Evolutionary conservation across 2,329 filamentous ascomycete genomes (phyloP).

Genomic region (Sarocladiaceae sp.): DNA sequence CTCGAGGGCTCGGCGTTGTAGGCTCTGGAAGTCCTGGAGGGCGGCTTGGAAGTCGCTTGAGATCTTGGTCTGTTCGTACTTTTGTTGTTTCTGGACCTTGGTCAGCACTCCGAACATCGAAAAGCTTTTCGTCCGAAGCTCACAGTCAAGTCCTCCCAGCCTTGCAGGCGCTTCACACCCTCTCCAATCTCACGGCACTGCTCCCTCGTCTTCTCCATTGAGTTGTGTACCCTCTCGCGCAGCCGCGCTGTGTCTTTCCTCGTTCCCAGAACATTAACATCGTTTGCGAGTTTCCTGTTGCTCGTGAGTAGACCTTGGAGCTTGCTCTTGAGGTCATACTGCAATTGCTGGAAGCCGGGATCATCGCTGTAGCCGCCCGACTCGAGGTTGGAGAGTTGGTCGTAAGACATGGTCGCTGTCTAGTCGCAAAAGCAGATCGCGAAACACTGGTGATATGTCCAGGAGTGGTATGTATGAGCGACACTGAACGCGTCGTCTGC

Average conservation of each 20-base stretch:
- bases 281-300: slow-evolving; percentile 77
- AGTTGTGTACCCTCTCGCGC: slow-evolving; percentile 82
- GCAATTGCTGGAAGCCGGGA: slow-evolving; percentile 82
- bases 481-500: background rate
- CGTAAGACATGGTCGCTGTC: slow-evolving; percentile 71
- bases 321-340: slow-evolving; percentile 79
- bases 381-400: slow-evolving; percentile 80
- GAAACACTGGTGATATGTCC: background rate
- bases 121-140: slow-evolving; percentile 20
- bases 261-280: slow-evolving; percentile 82
- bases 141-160: slow-evolving; percentile 80
- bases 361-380: slow-evolving; percentile 87
- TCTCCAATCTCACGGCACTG: slow-evolving; percentile 91
- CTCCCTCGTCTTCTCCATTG: slow-evolving; percentile 80
- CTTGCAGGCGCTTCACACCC: slow-evolving; percentile 86
- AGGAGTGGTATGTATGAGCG: background rate
- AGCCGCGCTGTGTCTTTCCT: slow-evolving; percentile 88
- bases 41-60: slow-evolving; percentile 89
- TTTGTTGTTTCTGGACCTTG: slow-evolving; percentile 72
- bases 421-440: background rate
- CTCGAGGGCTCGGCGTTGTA: slow-evolving; percentile 88
- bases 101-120: slow-evolving; percentile 1
- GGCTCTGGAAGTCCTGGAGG: slow-evolving; percentile 82
- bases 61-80: slow-evolving; percentile 93
- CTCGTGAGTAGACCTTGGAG: slow-evolving; percentile 86